These are phyloP conservation scores for Solanum bulbocastanum DNA, from an alignment of 257 asterid species.

Conservation along the genomic window DNA sequence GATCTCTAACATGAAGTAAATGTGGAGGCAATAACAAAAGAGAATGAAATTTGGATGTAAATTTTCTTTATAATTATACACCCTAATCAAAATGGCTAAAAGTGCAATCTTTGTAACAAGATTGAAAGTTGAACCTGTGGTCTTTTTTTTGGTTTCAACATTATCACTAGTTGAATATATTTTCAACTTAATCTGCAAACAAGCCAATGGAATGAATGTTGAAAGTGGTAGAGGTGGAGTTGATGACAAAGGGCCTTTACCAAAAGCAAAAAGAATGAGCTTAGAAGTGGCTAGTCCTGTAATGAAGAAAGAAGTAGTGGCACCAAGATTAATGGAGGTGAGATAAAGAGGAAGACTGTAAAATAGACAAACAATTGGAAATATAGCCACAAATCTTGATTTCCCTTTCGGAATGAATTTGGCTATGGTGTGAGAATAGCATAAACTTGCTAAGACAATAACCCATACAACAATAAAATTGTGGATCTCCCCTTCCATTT, in stretches of 20 bases:
- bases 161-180: background rate
- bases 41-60: slow-evolving; percentile 16
- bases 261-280: slow-evolving; percentile 36
- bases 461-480: slow-evolving; percentile 37
- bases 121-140: background rate
- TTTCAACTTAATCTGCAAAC: slow-evolving; percentile 36
- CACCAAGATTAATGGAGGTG: slow-evolving; percentile 39
- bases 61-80: background rate
- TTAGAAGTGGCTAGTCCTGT: slow-evolving; percentile 49
- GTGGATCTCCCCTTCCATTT: slow-evolving; percentile 46
- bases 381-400: slow-evolving; percentile 14
- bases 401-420: slow-evolving; percentile 17
- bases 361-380: slow-evolving; percentile 34
- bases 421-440: slow-evolving; percentile 26
- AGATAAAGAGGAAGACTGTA: slow-evolving; percentile 35
- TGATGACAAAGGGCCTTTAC: slow-evolving; percentile 34
- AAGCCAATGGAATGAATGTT: slow-evolving; percentile 35
- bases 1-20: slow-evolving; percentile 4
- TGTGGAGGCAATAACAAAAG: background rate
- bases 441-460: slow-evolving; percentile 19
- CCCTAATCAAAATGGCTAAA: background rate
- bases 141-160: background rate
- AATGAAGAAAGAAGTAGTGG: slow-evolving; percentile 39
- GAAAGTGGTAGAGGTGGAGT: slow-evolving; percentile 13
- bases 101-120: slow-evolving; percentile 1